phyloP scores from a whole-genome alignment of 1,139 yeast species.

The Zygosaccharomyces sapae region DNA sequence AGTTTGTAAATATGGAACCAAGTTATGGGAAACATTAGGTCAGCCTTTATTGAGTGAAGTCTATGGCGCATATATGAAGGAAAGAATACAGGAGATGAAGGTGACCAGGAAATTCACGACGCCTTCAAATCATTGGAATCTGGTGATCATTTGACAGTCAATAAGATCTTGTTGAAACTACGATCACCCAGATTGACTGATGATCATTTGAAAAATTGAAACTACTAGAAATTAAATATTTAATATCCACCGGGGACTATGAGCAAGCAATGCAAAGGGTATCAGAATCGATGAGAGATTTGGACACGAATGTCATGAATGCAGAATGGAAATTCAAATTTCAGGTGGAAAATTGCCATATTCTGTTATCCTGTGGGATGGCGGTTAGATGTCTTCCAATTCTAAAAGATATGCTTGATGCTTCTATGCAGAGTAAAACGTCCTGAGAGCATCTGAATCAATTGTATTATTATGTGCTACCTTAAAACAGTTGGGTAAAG shows the following conservation, averaged over 20 bases:
- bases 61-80: slow-evolving; percentile 2
- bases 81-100: not conserved
- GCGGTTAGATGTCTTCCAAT: slow-evolving; percentile 23
- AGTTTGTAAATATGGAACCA: slow-evolving; percentile 9
- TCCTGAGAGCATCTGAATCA: slow-evolving; percentile 20
- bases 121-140: slow-evolving; percentile 9
- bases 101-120: slow-evolving; percentile 6
- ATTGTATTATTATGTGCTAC: slow-evolving; percentile 20
- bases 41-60: slow-evolving; percentile 8
- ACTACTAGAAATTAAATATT: slow-evolving; percentile 14
- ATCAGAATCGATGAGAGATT: slow-evolving; percentile 15
- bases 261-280: slow-evolving; percentile 22
- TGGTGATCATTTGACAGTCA: slow-evolving; percentile 6
- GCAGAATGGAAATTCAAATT: slow-evolving; percentile 26
- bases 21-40: slow-evolving; percentile 17
- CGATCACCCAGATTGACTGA: slow-evolving; percentile 14
- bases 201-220: slow-evolving; percentile 12
- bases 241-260: slow-evolving; percentile 17
- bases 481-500: slow-evolving; percentile 14
- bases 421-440: slow-evolving; percentile 18
- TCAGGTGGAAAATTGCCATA: slow-evolving; percentile 20
- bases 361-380: slow-evolving; percentile 20
- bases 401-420: slow-evolving; percentile 20
- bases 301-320: slow-evolving; percentile 15
- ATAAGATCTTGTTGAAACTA: slow-evolving; percentile 7